Percentiles rank a stretch among this genome's conserved stretches.
Conservation (phyloP, 106 monocot genomes). For the Alisma plantagoaquatica region DNA sequence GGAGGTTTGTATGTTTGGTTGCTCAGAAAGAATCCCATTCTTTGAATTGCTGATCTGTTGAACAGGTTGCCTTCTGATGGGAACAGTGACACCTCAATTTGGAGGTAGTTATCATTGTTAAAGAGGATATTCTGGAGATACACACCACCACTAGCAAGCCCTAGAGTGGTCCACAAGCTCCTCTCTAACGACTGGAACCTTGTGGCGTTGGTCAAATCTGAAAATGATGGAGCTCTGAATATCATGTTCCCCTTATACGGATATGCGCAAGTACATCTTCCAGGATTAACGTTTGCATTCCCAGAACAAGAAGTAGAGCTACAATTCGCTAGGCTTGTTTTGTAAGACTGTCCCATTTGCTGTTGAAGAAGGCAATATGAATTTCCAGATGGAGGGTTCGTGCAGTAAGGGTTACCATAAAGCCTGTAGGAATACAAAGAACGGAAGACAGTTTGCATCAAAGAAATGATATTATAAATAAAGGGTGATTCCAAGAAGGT, state of each 20-base stretch:
- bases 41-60: constrained; percentile 25
- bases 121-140: constrained; percentile 23
- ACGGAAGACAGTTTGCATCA: neutral
- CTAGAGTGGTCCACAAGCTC: constrained; percentile 12
- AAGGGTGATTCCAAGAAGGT: neutral
- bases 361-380: constrained; percentile 22
- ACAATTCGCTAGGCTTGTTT: constrained; percentile 7
- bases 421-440: constrained; percentile 16
- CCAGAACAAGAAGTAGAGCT: constrained; percentile 1
- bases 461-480: neutral
- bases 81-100: constrained; percentile 32
- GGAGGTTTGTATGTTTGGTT: constrained; percentile 27
- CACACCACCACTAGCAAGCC: constrained; percentile 1
- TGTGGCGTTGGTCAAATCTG: constrained; percentile 11
- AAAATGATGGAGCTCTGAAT: constrained; percentile 62
- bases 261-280: constrained; percentile 21
- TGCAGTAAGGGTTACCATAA: constrained; percentile 39
- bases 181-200: constrained; percentile 10
- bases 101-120: constrained; percentile 29
- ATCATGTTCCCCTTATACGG: constrained; percentile 38
- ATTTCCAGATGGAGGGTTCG: neutral
- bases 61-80: constrained; percentile 22
- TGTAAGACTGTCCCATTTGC: neutral
- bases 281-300: constrained; percentile 2
- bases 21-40: constrained; percentile 22